A percentile compares a stretch with the other conserved stretches of the same genome.
Evolutionary conservation across 805 yeast genomes (phyloP).

Genomic region (Metschnikowia lachancei): DNA sequence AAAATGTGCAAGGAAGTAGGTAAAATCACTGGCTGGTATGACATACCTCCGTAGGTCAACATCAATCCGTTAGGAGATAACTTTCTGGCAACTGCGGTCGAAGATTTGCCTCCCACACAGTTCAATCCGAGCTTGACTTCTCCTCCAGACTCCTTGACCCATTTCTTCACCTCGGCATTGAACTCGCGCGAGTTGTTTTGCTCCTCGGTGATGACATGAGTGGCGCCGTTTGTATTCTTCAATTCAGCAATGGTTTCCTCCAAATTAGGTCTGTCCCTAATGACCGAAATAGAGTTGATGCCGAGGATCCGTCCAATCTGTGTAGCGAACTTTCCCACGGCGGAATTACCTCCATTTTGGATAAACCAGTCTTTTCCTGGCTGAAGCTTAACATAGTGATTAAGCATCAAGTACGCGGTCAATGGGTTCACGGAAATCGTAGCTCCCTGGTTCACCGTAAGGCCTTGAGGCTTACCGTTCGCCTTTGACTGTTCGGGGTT

Average conservation of each 20-base stretch:
- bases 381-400: slow-evolving; percentile 57
- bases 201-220: slow-evolving; percentile 85
- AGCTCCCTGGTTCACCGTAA: slow-evolving; percentile 63
- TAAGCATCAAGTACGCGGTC: slow-evolving; percentile 87
- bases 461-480: slow-evolving; percentile 30
- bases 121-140: slow-evolving; percentile 77
- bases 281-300: slow-evolving; percentile 78
- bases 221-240: slow-evolving; percentile 66
- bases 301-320: slow-evolving; percentile 83
- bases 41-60: slow-evolving; percentile 97
- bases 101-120: slow-evolving; percentile 89
- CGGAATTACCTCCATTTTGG: slow-evolving; percentile 95
- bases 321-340: slow-evolving; percentile 87
- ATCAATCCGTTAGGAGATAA: slow-evolving; percentile 69
- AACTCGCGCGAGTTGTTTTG: slow-evolving; percentile 71
- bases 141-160: slow-evolving; percentile 48
- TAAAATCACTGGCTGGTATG: slow-evolving; percentile 87
- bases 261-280: slow-evolving; percentile 80
- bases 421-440: slow-evolving; percentile 90
- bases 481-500: slow-evolving; percentile 47
- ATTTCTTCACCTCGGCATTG: slow-evolving; percentile 53
- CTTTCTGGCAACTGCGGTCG: slow-evolving; percentile 80
- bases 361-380: slow-evolving; percentile 82
- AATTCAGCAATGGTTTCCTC: slow-evolving; percentile 56
- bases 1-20: slow-evolving; percentile 89